Evolutionary conservation across 352 stramenopile genomes (phyloP).

Genomic region (Thalassiosira ordinaria): DNA sequence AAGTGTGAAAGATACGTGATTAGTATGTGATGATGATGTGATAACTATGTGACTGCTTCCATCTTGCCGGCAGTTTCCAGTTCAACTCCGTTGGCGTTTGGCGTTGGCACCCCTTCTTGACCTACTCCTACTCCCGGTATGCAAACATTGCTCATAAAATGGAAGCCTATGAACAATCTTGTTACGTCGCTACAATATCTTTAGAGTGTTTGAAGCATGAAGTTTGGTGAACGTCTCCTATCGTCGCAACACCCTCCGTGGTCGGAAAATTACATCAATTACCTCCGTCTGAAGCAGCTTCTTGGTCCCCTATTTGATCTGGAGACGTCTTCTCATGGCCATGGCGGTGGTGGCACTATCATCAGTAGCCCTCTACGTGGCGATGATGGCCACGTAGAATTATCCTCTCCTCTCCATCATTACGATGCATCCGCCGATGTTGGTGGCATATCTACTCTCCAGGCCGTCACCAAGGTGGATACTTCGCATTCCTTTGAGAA

Average conservation of each 20-base stretch:
- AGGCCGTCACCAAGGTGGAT: background rate
- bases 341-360: background rate
- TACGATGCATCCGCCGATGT: background rate
- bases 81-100: too few relatives aligned
- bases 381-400: background rate
- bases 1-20: too few relatives aligned
- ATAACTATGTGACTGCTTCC: too few relatives aligned
- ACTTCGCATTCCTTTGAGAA: constrained; percentile 53
- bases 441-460: too few relatives aligned
- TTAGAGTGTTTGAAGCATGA: too few relatives aligned
- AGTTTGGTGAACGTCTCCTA: constrained; percentile 72
- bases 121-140: too few relatives aligned
- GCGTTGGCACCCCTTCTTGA: too few relatives aligned
- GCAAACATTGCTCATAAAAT: too few relatives aligned
- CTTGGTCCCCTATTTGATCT: constrained; percentile 40
- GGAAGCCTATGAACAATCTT: too few relatives aligned
- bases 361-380: background rate
- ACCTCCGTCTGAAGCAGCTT: constrained; percentile 64
- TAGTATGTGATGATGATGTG: too few relatives aligned
- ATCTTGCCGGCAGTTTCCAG: too few relatives aligned
- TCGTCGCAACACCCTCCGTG: constrained; percentile 56
- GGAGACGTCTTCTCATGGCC: background rate
- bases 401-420: background rate
- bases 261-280: constrained; percentile 73
- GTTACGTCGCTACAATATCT: too few relatives aligned